These are phyloP conservation scores for Selaginella moellendorffii DNA, from an alignment of 75 land plant species.

Conservation along the genomic window DNA sequence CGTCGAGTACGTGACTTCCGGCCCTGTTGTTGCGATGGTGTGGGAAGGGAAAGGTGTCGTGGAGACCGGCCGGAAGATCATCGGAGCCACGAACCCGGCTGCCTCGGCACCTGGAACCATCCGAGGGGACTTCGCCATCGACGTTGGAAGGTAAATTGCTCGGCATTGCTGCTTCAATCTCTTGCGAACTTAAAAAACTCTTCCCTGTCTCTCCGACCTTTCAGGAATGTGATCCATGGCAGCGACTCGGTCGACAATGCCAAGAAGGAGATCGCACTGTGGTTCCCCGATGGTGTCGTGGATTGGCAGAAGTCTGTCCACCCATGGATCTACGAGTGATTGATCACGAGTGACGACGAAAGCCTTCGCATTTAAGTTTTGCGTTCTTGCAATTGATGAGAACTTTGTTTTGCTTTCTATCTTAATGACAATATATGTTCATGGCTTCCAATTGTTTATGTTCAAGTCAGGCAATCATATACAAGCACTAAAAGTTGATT, in stretches of 20 bases:
- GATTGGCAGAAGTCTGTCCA: slow-evolving; percentile 63
- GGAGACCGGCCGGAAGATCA: slow-evolving; percentile 63
- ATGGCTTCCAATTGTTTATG: no score
- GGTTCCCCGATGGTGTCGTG: slow-evolving; percentile 71
- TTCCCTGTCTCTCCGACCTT: no score
- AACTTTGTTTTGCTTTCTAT: no score
- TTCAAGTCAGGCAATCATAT: no score
- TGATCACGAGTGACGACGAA: not conserved
- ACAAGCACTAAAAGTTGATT: no score
- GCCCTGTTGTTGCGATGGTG: slow-evolving; percentile 1
- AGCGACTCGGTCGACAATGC: slow-evolving; percentile 81
- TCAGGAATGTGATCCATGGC: slow-evolving; percentile 89
- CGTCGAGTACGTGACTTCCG: not conserved
- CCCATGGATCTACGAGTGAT: slow-evolving; percentile 80
- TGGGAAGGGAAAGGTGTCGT: slow-evolving; percentile 91
- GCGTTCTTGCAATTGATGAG: no score
- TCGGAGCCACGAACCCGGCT: slow-evolving; percentile 80
- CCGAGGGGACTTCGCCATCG: slow-evolving; percentile 85
- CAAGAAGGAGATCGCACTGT: slow-evolving; percentile 72
- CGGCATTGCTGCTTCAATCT: no score
- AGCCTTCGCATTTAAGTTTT: no score
- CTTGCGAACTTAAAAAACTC: no score
- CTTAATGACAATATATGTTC: no score
- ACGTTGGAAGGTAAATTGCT: slow-evolving; percentile 75
- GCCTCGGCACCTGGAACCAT: slow-evolving; percentile 83